Evolutionary conservation across 2,329 filamentous ascomycete species (phyloP), one percentile per base, ranked within the genome.

Genomic region (Apiospora koreana): DNA sequence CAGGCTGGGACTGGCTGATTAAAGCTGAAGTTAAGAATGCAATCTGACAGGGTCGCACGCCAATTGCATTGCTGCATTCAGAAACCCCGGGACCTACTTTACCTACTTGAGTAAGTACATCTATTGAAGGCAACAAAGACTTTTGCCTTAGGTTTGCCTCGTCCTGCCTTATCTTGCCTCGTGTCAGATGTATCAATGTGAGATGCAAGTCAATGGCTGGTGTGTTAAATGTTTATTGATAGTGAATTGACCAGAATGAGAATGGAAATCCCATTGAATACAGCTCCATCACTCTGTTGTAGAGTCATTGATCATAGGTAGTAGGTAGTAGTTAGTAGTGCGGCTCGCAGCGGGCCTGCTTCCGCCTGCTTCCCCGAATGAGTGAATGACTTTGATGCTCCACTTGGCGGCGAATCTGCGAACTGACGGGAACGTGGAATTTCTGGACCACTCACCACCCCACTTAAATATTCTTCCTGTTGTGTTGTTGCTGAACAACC

Each of bases 361-460:
- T 28, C 50, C 50, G 50, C 28, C 50, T 10, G 28, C 25, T 54
- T 28, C 50, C 50, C 28, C 41, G 41, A 43, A 43, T 4, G 41
- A 43, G 14, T 43, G 50, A 58, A 35, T 58, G 50, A 58, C 50
- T 58, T 58, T 12, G 18, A n/a, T 35, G 28, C 28, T n/a, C 54
- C 54, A 62, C 54, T 62, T 62, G 31, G 54, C 54, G 31, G 54
- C 54, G 54, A 62, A 62, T 62, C 54, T 62, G 54, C 54, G 54
- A 62, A 62, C 54, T n/a, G 54, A 62, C 54, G 54, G 54, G 54
- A 23, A 62, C 54, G 38, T 62, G 54, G 54, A 23, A 62, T 31
- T 62, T 62, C 31, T 62, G 35, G 54, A 9, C 21, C 21, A 6
- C 4, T 35, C 35, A n/a, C n/a, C n/a, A 21, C 50, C 6, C 54